A percentile compares a stretch with the other conserved stretches of the same genome.
These are phyloP conservation scores for Abortiporus biennis DNA, from an alignment of 1,284 basidiomycete species.

Conservation along the genomic window DNA sequence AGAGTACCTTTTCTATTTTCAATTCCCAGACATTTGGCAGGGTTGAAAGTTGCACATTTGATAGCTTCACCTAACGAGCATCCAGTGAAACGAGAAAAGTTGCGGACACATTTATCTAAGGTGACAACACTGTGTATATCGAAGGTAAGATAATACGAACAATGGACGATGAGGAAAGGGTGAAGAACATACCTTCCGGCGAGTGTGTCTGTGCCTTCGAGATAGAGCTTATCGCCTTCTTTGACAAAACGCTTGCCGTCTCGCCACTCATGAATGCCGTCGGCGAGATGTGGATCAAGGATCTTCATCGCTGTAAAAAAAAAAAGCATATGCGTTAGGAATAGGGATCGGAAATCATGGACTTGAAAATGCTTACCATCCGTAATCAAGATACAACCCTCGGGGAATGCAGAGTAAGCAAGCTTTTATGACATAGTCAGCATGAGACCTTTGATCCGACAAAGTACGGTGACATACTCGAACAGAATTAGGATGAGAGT, in stretches of 20 bases:
- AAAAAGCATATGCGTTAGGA: constrained; percentile 4
- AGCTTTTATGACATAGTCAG: constrained; percentile 37
- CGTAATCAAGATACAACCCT: constrained; percentile 84
- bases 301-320: constrained; percentile 68
- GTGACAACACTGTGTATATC: constrained; percentile 57
- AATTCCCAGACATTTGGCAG: constrained; percentile 79
- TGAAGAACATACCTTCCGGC: constrained; percentile 61
- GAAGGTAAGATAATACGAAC: constrained; percentile 1
- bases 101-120: constrained; percentile 78
- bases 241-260: constrained; percentile 76
- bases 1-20: constrained; percentile 76
- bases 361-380: constrained; percentile 51
- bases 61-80: constrained; percentile 80
- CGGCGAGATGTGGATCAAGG: constrained; percentile 77
- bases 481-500: constrained; percentile 87
- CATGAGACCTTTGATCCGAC: not conserved
- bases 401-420: constrained; percentile 77
- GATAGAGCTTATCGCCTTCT: constrained; percentile 73
- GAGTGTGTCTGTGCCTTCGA: constrained; percentile 82
- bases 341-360: not conserved
- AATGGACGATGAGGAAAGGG: constrained; percentile 10
- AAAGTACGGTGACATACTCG: constrained; percentile 43
- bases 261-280: constrained; percentile 86
- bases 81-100: constrained; percentile 78
- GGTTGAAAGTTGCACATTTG: constrained; percentile 78